A percentile compares a stretch with the other conserved stretches of the same genome.
phyloP scores from a whole-genome alignment of 2,329 filamentous ascomycete genomes.

The Claviceps lovelessii region DNA sequence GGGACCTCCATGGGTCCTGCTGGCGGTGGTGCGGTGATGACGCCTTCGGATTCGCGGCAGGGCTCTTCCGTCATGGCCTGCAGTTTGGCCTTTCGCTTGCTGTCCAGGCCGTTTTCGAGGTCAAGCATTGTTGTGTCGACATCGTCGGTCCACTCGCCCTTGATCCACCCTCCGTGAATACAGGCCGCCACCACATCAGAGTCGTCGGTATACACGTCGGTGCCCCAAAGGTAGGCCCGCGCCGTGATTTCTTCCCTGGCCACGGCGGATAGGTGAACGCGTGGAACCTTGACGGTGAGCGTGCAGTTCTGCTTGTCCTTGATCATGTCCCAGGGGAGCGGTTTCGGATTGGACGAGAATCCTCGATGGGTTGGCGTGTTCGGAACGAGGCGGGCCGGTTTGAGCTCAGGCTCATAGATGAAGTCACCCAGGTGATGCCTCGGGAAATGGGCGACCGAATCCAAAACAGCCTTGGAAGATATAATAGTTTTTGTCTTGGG shows the following conservation, averaged over 20 bases:
- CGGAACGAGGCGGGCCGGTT: slow-evolving; percentile 32
- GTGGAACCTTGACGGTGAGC: slow-evolving; percentile 73
- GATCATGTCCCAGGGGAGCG: slow-evolving; percentile 59
- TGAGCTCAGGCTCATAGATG: slow-evolving; percentile 59
- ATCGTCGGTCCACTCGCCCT: slow-evolving; percentile 71
- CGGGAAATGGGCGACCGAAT: slow-evolving; percentile 54
- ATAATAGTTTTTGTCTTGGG: slow-evolving; percentile 53
- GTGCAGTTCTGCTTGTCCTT: slow-evolving; percentile 75
- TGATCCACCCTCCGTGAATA: slow-evolving; percentile 85
- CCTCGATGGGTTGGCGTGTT: slow-evolving; percentile 26
- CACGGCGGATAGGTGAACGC: slow-evolving; percentile 54
- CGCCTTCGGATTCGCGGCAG: slow-evolving; percentile 25
- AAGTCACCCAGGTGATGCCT: slow-evolving; percentile 74
- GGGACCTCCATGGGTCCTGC: slow-evolving; percentile 51
- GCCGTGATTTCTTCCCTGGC: slow-evolving; percentile 73
- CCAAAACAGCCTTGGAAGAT: slow-evolving; percentile 54
- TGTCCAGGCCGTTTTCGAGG: slow-evolving; percentile 25
- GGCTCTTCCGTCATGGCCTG: slow-evolving; percentile 14
- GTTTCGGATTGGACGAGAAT: slow-evolving; percentile 46
- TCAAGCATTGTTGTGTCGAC: slow-evolving; percentile 57
- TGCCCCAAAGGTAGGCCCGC: slow-evolving; percentile 76
- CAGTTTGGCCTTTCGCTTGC: slow-evolving; percentile 19
- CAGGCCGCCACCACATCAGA: slow-evolving; percentile 86
- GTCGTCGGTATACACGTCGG: slow-evolving; percentile 89
- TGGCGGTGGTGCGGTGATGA: slow-evolving; percentile 39